A percentile compares a stretch with the other conserved stretches of the same genome.
Conservation (phyloP, 164 flowering plant genomes). For the Aristolochia fimbriata region DNA sequence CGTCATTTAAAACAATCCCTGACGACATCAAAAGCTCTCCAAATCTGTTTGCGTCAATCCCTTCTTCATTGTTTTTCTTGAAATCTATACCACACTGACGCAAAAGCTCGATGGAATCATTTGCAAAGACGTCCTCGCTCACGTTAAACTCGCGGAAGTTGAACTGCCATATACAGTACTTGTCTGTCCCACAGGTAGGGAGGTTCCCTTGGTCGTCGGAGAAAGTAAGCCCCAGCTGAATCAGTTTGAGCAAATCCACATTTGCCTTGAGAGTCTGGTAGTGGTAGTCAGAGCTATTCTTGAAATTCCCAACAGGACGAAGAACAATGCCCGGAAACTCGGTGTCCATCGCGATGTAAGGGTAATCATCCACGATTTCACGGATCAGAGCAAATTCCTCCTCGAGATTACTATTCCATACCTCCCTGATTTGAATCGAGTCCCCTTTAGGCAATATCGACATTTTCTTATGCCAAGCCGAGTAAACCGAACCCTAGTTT, state of each 20-base stretch:
- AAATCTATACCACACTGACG: conserved; percentile 34
- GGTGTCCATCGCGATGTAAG: conserved; percentile 43
- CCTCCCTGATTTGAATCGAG: conserved; percentile 37
- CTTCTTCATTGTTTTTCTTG: conserved; percentile 21
- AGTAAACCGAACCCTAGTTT: neutral
- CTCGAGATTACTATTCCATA: conserved; percentile 36
- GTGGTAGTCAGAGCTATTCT: conserved; percentile 20
- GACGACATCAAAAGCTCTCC: conserved; percentile 29
- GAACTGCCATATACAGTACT: conserved; percentile 40
- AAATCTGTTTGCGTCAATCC: conserved; percentile 19
- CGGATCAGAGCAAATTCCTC: conserved; percentile 32
- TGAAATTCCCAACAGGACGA: conserved; percentile 25
- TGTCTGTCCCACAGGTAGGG: conserved; percentile 33
- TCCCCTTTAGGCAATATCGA: conserved; percentile 22
- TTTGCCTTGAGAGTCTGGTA: conserved; percentile 35
- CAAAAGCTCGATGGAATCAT: conserved; percentile 40
- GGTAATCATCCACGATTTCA: conserved; percentile 36
- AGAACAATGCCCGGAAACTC: conserved; percentile 38
- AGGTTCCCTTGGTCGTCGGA: conserved; percentile 37
- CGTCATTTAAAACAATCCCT: conserved; percentile 22
- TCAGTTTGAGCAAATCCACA: conserved; percentile 36
- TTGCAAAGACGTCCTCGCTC: conserved; percentile 26
- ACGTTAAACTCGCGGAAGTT: conserved; percentile 41
- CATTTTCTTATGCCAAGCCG: conserved; percentile 8
- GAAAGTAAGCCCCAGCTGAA: conserved; percentile 46